Evolutionary conservation across 2,329 filamentous ascomycete species (phyloP), one percentile per base, ranked within the genome.

Genomic region (Aspergillus nomiae): DNA sequence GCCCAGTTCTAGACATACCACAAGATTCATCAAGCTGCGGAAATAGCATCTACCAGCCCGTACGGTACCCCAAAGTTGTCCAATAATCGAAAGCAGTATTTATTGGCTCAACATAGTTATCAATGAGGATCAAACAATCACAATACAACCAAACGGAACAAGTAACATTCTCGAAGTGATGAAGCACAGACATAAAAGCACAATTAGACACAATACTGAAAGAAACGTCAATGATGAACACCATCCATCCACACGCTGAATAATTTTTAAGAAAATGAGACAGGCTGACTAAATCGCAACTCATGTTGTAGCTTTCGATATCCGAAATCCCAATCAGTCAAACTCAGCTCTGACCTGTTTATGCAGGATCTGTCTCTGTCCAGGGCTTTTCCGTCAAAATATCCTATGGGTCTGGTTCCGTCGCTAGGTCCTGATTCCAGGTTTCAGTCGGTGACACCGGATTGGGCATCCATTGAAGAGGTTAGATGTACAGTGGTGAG

Each of bases 191-290:
- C 19, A 54, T 36, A 45, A 54, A 55, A 19, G 11, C 12, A 19
- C 36, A 62, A 56, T 36, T 24, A 62, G 55, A 63, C 51, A 56
- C 53, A 26, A 32, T 53, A 54, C 28, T 38, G 51, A 26, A 38
- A 38, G 51, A 19, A 55, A 55, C 28, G 26, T 19, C 26, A 32
- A 32, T 9, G 30, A 36, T 36, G 32, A 55, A 55, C 51, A 55
- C 32, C 51, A 55, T 55, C 51, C 51, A 55, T 41, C 51, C 51
- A 55, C 38, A 55, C 51, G 51, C 51, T 55, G 51, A 55, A 55
- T 38, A 36, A 38, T 55, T 48, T 51, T 55, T 55, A 55, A 26
- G n/a, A 38, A 32, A 21, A 55, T 28, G 19, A 55, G 51, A 55
- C 32, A 26, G n/a, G 34, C n/a, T 30, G 21, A 21, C 51, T 38